These are phyloP conservation scores for Xylaria sp. DNA, from an alignment of 495 filamentous ascomycete species.

Conservation along the genomic window DNA sequence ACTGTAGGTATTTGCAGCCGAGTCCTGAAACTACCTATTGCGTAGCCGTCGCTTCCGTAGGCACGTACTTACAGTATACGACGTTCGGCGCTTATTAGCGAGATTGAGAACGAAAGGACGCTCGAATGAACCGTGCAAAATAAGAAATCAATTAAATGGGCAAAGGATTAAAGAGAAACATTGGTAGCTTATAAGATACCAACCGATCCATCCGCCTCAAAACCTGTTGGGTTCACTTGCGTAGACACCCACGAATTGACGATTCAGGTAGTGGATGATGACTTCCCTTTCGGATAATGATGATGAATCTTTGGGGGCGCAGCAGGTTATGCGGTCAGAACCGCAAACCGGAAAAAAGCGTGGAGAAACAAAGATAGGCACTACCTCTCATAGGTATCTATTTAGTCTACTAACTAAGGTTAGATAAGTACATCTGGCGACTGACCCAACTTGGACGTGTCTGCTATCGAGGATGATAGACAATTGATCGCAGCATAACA, in stretches of 20 bases:
- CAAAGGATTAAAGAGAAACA: background rate
- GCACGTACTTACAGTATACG: background rate
- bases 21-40: slow-evolving; percentile 8
- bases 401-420: no score
- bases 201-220: no score
- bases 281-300: slow-evolving; percentile 20
- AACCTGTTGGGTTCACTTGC: slow-evolving; percentile 1
- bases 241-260: background rate
- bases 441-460: background rate
- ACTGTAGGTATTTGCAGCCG: background rate
- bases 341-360: slow-evolving; percentile 4
- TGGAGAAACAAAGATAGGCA: slow-evolving; percentile 16
- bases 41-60: background rate
- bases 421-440: no score
- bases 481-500: slow-evolving; percentile 13
- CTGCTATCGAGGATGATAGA: background rate
- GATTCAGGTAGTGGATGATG: slow-evolving; percentile 21
- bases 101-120: background rate
- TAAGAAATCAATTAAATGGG: background rate
- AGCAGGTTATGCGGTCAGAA: slow-evolving; percentile 15
- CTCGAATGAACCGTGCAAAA: background rate
- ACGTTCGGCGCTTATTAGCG: background rate
- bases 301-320: slow-evolving; percentile 28
- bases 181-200: background rate
- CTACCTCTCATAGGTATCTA: no score